Conservation (phyloP, 495 filamentous ascomycete species). For the Rostrohypoxylon terebratum region DNA sequence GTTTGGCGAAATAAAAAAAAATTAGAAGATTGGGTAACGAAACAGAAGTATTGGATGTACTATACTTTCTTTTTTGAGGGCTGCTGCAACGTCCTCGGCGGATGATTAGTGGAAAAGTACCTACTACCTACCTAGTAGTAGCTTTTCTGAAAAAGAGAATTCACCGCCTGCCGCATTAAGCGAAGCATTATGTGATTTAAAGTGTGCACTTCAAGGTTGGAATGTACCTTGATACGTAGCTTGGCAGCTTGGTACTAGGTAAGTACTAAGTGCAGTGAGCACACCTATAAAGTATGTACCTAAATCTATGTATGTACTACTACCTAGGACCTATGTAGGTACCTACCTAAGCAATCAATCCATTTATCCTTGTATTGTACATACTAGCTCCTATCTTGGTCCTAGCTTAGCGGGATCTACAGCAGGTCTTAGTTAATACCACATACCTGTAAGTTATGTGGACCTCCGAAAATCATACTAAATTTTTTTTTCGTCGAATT, state of each 20-base stretch:
- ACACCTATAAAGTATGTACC: background rate
- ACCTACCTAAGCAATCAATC: background rate
- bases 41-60: background rate
- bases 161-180: constrained; percentile 47
- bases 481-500: constrained; percentile 16
- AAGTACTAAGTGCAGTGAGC: background rate
- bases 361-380: too few species aligned
- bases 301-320: too few species aligned
- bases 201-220: background rate
- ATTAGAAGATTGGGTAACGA: background rate
- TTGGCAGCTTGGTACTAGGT: too few species aligned
- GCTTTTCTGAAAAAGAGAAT: constrained; percentile 30
- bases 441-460: constrained; percentile 6
- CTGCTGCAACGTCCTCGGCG: constrained; percentile 37
- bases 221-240: background rate
- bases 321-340: too few species aligned
- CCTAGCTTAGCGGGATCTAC: constrained; percentile 43
- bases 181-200: background rate
- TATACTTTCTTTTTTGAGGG: constrained; percentile 1
- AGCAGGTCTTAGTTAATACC: constrained; percentile 32
- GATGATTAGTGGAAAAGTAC: constrained; percentile 25
- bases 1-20: background rate
- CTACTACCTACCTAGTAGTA: constrained; percentile 2
- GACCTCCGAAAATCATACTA: constrained; percentile 9
- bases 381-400: constrained; percentile 7